Percentiles rank a stretch among this genome's conserved stretches.
These are phyloP conservation scores for Fraxinus americana DNA, from an alignment of 257 asterid genomes.

Conservation along the genomic window DNA sequence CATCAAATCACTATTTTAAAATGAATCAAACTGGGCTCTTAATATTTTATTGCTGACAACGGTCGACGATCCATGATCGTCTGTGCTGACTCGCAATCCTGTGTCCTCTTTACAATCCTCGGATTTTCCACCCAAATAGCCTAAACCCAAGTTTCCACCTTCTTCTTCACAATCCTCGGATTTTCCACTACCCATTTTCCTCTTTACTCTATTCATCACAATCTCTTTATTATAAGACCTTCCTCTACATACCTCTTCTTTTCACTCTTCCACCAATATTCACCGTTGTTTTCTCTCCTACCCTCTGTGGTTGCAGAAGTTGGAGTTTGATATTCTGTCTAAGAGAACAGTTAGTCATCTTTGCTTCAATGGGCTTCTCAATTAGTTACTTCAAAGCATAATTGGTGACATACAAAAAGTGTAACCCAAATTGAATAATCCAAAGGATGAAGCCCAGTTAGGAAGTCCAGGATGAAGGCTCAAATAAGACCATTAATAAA, in stretches of 20 bases:
- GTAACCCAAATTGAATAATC: too few species aligned
- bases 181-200: slow-evolving; percentile 53
- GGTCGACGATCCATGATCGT: too few species aligned
- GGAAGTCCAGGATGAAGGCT: too few species aligned
- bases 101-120: too few species aligned
- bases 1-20: too few species aligned
- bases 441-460: too few species aligned
- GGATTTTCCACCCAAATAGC: slow-evolving; percentile 33
- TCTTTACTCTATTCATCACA: slow-evolving; percentile 55
- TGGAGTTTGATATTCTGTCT: slow-evolving; percentile 63
- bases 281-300: slow-evolving; percentile 49
- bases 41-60: too few species aligned
- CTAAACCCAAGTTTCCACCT: slow-evolving; percentile 46
- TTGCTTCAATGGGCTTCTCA: slow-evolving; percentile 54
- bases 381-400: slow-evolving; percentile 42
- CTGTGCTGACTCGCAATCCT: too few species aligned
- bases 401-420: too few species aligned
- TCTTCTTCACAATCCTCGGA: slow-evolving; percentile 40
- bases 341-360: slow-evolving; percentile 42
- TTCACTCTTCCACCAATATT: slow-evolving; percentile 55
- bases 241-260: slow-evolving; percentile 72
- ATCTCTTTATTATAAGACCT: slow-evolving; percentile 50
- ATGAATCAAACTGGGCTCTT: too few species aligned
- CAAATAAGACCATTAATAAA: too few species aligned
- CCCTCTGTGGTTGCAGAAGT: slow-evolving; percentile 55